Conservation (phyloP, 805 yeast genomes). For the Saturnispora bothae region DNA sequence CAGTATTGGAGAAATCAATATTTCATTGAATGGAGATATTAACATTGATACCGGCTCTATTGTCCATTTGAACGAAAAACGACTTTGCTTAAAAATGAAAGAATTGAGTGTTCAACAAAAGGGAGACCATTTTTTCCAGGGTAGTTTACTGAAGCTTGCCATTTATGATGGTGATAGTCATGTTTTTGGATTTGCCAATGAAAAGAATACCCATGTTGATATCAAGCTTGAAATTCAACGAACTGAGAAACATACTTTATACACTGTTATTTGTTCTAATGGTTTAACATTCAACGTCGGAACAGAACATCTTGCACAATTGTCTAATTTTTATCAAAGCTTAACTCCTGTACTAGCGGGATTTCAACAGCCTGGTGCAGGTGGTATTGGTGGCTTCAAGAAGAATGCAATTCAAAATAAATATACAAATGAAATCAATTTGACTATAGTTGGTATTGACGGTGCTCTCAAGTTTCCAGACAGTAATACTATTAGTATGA, state of each 20-base stretch:
- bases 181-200: conserved; percentile 22
- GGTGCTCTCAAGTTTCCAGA: conserved; percentile 3
- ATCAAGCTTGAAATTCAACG: conserved; percentile 40
- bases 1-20: conserved; percentile 26
- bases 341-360: conserved; percentile 14
- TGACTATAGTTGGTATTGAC: background rate
- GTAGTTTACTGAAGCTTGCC: conserved; percentile 33
- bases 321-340: conserved; percentile 9
- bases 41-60: conserved; percentile 31
- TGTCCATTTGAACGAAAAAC: conserved; percentile 16
- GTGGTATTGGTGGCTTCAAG: background rate
- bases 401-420: background rate
- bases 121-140: conserved; percentile 33
- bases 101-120: conserved; percentile 35
- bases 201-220: conserved; percentile 31
- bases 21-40: conserved; percentile 41
- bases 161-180: conserved; percentile 18
- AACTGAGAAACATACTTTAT: conserved; percentile 22
- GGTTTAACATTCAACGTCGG: conserved; percentile 23
- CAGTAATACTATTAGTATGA: background rate
- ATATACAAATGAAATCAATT: background rate
- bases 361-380: background rate
- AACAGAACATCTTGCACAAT: conserved; percentile 3
- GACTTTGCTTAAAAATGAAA: conserved; percentile 21
- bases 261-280: conserved; percentile 34